Evolutionary conservation across 1,284 basidiomycete genomes (phyloP).

Genomic region (Flammula alnicola): DNA sequence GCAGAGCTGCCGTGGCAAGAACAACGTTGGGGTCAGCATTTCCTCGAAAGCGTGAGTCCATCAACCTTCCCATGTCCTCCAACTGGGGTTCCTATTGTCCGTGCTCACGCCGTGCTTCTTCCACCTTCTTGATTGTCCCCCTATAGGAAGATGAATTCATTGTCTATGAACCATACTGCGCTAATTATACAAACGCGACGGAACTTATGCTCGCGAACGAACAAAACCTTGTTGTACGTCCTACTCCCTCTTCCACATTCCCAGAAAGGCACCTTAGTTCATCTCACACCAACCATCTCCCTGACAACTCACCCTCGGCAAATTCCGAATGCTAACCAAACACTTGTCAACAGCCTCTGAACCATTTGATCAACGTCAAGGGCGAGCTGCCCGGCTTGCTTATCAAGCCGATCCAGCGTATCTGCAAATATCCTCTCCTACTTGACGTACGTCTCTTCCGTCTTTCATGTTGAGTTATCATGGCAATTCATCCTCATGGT

Average conservation of each 20-base stretch:
- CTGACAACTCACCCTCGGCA: constrained; percentile 42
- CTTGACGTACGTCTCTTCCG: constrained; percentile 67
- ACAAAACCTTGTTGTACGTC: constrained; percentile 79
- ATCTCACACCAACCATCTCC: constrained; percentile 38
- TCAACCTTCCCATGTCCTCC: constrained; percentile 35
- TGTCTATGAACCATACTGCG: constrained; percentile 97
- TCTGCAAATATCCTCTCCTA: constrained; percentile 92
- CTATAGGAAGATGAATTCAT: constrained; percentile 91
- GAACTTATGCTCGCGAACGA: constrained; percentile 88
- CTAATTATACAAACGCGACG: constrained; percentile 90
- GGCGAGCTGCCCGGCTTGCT: constrained; percentile 90
- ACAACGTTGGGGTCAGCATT: constrained; percentile 88
- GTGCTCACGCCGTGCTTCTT: constrained; percentile 35
- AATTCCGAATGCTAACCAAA: constrained; percentile 42
- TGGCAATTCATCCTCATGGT: too few relatives aligned
- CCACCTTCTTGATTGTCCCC: constrained; percentile 33
- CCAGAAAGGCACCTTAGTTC: constrained; percentile 15
- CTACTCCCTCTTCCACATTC: constrained; percentile 23
- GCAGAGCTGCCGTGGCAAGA: constrained; percentile 85
- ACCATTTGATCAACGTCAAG: constrained; percentile 80
- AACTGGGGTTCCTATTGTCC: constrained; percentile 42
- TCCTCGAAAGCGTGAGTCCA: constrained; percentile 76
- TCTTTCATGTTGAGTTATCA: constrained; percentile 17
- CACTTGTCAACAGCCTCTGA: constrained; percentile 60
- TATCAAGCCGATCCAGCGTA: constrained; percentile 89